Base-by-base conservation (phyloP, 345 rosid genomes). In the Heritiera littoralis region DNA sequence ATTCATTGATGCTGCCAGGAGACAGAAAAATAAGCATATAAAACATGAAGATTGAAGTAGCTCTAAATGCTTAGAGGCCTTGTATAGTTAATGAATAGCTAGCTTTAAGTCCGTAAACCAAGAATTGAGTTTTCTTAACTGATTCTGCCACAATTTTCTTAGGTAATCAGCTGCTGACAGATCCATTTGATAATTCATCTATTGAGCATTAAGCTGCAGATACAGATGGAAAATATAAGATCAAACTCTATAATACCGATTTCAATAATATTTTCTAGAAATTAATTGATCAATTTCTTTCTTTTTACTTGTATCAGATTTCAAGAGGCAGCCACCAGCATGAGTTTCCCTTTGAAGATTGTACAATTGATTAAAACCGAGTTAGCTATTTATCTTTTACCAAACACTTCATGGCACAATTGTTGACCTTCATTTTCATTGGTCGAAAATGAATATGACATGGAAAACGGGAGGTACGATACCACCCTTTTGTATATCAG, bases 1-100 rank as follows among this genome's bases (percentile, higher is more conserved):
- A 40, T 67, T 77, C n/a, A 6, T 66, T 43, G 38, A 15, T 38
- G 65, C 40, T 11, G 69, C 58, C 14, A 66, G 56, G 74, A 66
- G 66, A 58, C 30, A 17, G 35, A 58, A 77, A 18, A 49, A 20
- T 23, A 69, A 69, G 54, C 17, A 13, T n/a, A n/a, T 7, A 18
- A 69, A 46, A 69, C 40, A 55, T 23, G 11, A 20, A 69, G 11
- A 41, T n/a, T 43, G 32, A 67, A 5, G 52, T 15, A 41, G 72
- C 51, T 43, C 23, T 43, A 6, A 18, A n/a, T 66, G 52, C 23
- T 40, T 18, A 68, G 73, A 68, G 73, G 32, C 8, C 35, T 45
- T 68, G 8, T 43, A 67, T 43, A 43, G 72, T 12, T 43, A n/a
- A 68, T 68, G 12, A 38, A 68, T 20, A 11, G 32, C 54, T 12